Conservation (phyloP, 345 rosid genomes). For the Laguncularia racemosa region DNA sequence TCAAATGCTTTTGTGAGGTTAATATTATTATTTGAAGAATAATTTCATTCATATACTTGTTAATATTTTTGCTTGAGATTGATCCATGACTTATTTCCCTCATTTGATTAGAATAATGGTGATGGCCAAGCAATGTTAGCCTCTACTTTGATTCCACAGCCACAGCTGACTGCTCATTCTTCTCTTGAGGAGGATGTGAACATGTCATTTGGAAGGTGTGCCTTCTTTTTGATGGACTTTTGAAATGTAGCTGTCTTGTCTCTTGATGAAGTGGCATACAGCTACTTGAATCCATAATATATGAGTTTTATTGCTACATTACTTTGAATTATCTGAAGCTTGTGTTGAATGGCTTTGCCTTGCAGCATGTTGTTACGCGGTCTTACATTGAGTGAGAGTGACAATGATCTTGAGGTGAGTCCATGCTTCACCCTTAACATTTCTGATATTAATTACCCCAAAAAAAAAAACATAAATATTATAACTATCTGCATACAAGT, state of each 20-base stretch:
- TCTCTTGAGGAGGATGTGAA: conserved; percentile 80
- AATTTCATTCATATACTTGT: background rate
- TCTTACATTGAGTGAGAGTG: conserved; percentile 76
- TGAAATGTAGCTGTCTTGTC: no score
- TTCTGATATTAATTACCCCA: no score
- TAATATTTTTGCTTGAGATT: conserved; percentile 12
- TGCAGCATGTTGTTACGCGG: conserved; percentile 87
- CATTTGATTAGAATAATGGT: conserved; percentile 46
- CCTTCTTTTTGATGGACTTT: background rate
- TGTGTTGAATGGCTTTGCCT: conserved; percentile 10
- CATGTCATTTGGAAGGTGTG: conserved; percentile 97
- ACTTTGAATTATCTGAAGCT: background rate
- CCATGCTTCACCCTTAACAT: background rate
- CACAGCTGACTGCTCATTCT: conserved; percentile 44
- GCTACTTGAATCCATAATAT: background rate
- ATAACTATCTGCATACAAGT: background rate
- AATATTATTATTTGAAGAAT: conserved; percentile 12
- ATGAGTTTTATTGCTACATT: background rate
- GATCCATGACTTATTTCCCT: conserved; percentile 8
- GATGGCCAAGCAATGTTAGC: conserved; percentile 94
- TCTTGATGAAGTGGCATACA: background rate
- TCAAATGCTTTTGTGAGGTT: conserved; percentile 92
- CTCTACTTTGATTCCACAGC: conserved; percentile 89
- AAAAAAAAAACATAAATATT: no score
- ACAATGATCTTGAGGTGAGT: conserved; percentile 90